Conservation (phyloP, 2,329 filamentous ascomycete genomes). For the Lachnellula hyalina region DNA sequence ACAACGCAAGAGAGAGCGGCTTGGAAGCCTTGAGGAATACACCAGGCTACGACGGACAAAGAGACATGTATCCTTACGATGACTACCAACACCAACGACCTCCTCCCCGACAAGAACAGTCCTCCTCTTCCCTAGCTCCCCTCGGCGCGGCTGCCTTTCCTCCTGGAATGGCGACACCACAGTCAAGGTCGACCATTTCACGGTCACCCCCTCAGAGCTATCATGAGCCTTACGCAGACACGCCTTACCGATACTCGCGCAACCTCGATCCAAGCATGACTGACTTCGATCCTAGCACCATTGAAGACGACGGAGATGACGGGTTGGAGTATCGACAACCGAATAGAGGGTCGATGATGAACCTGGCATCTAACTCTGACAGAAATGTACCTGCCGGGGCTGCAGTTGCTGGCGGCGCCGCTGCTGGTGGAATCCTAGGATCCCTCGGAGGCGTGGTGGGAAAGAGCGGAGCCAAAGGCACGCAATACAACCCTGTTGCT, state of each 20-base stretch:
- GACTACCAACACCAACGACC: conserved; percentile 11
- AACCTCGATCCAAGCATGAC: conserved; percentile 26
- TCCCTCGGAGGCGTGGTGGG: conserved; percentile 26
- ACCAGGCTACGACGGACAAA: conserved; percentile 24
- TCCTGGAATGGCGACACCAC: conserved; percentile 25
- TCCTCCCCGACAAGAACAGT: conserved; percentile 13
- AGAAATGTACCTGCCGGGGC: conserved; percentile 21
- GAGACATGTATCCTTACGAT: conserved; percentile 10
- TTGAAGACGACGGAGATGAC: conserved; percentile 85
- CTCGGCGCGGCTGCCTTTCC: conserved; percentile 29
- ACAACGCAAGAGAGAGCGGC: conserved; percentile 59
- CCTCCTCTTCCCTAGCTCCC: conserved; percentile 26
- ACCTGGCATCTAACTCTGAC: conserved; percentile 24
- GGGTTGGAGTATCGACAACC: conserved; percentile 55
- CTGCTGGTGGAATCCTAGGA: conserved; percentile 36
- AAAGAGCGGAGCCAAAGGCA: conserved; percentile 19
- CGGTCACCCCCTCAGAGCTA: conserved; percentile 21
- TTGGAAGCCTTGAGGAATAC: conserved; percentile 51
- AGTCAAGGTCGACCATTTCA: conserved; percentile 22
- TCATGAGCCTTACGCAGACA: conserved; percentile 26
- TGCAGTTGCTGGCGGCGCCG: conserved; percentile 31
- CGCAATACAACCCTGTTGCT: conserved; percentile 26
- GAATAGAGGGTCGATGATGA: conserved; percentile 49
- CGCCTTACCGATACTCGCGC: conserved; percentile 25
- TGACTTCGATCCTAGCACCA: conserved; percentile 61